Base-by-base conservation (phyloP, 768 basidiomycete species). In the Dentipellis sp. region DNA sequence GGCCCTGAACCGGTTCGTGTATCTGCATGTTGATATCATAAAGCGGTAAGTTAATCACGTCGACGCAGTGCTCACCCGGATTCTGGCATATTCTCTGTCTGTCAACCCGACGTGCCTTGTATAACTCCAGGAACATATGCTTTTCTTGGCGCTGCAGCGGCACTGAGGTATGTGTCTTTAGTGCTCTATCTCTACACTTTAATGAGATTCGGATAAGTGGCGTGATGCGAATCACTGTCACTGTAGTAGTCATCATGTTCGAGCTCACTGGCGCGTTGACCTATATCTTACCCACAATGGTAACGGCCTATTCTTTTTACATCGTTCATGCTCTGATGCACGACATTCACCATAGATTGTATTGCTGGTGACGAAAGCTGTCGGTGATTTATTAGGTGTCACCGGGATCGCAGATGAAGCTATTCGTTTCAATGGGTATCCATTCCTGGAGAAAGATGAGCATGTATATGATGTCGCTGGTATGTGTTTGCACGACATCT, bases 61-160 rank as follows among this genome's bases (percentile, higher is more conserved):
- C 29, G 11, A 12, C 48, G 19, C 53, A 95, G 94, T 50, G 77
- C 91, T 3, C 86, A 92, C 68, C 89, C 88, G 0, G 73, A 82
- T 17, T 88, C 88, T 36, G 89, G 92, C 1, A 88, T 92, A 54
- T 98, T 98, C 66, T 84, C 89, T 1, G 83, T 86, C 45, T 99
- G 97, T 67, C 80, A 82, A 19, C 94, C 94, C 16, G 89, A 97
- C 67, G 80, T 88, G 14, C 95, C 94, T 1, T 99, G 97, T 62
- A 98, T 99, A 64, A 98, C 97, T 0, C 95, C 97, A 0, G 97
- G 97, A 17, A 97, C 95, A 9, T 98, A 99, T 70, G 97, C 97
- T 1, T 92, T 98, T 65, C 77, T 99, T 11, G 97, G 97, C 6
- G 97, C 97, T 1, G 97, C 97, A 3, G 97, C 97, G 6, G 90